Evolutionary conservation across 2,329 filamentous ascomycete species (phyloP), one percentile per base, ranked within the genome.

Genomic region (Curvularia spicifera): DNA sequence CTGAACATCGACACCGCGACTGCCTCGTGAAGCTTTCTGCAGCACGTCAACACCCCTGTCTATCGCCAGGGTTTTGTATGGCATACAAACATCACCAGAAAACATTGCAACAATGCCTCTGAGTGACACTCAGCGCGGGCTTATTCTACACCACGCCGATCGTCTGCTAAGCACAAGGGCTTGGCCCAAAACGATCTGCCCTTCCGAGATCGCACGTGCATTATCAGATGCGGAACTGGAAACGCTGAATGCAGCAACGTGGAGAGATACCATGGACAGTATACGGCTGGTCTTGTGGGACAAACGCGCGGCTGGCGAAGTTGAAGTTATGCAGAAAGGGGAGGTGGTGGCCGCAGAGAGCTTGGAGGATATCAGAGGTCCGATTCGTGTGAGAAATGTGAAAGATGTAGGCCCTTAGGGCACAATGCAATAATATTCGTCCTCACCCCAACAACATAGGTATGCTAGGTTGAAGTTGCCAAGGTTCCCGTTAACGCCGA

Each of bases 111-210:
- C 15, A 43, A 73, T 74, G 71, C 47, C 49, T 29, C 51, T 72
- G 22, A 57, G 67, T 22, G 59, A 65, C 33, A 47, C 54, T 37
- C 63, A 71, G 53, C 60, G 48, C 20, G 40, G 50, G 3, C 56
- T 69, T 18, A 50, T 67, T 51, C 44, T 61, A 22, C 29, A 40
- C 31, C 68, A 67, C 64, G 65, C 76, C 45, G 37, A 65, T 35
- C 59, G 56, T 29, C 67, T 79, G 24, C 66, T 80, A 20, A 54
- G 59, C 33, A 48, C 65, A 9, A 71, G 79, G 37, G 63, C 68
- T 18, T 74, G 69, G 49, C 82, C 82, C 10, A 84, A 84, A 65
- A 84, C 82, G 0, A 79, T 83, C 60, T 84, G 82, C 64, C 82
- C 82, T 4, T 83, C 81, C 13, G 82, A 84, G 70, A 76, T 83